A percentile compares a stretch with the other conserved stretches of the same genome.
phyloP scores from a whole-genome alignment of 2,329 filamentous ascomycete species.

The Chalaropsis ovoidea region DNA sequence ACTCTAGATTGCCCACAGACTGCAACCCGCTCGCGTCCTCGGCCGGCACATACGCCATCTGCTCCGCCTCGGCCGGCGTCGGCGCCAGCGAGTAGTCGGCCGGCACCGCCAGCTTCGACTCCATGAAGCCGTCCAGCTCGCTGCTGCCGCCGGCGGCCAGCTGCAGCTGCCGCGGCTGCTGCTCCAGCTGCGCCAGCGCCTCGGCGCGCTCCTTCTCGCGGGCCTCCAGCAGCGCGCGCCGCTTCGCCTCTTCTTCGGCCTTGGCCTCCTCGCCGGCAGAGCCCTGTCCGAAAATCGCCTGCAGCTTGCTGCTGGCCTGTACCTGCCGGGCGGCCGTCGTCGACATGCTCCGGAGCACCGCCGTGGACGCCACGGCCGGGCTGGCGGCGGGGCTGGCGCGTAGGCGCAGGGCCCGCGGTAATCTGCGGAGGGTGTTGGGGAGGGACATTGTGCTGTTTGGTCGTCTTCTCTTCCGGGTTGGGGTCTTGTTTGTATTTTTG shows the following conservation, averaged over 20 bases:
- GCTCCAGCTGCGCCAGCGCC: slow-evolving; percentile 14
- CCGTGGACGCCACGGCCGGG: slow-evolving; percentile 8
- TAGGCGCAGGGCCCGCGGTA: slow-evolving; percentile 35
- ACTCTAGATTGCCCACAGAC: slow-evolving; percentile 38
- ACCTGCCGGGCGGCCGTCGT: slow-evolving; percentile 15
- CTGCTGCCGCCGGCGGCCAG: not conserved
- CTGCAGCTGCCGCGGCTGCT: slow-evolving; percentile 29
- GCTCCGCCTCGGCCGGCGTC: slow-evolving; percentile 27
- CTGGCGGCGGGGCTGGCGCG: slow-evolving; percentile 30
- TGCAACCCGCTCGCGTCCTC: slow-evolving; percentile 38
- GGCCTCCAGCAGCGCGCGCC: slow-evolving; percentile 31
- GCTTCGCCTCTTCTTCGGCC: slow-evolving; percentile 27
- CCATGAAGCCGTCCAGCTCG: slow-evolving; percentile 24
- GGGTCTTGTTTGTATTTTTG: not conserved
- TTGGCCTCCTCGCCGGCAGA: slow-evolving; percentile 24
- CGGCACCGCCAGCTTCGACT: slow-evolving; percentile 26
- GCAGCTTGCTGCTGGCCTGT: not conserved
- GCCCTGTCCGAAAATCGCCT: slow-evolving; percentile 28
- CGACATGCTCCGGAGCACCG: slow-evolving; percentile 1
- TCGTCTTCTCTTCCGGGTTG: not conserved
- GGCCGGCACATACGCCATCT: slow-evolving; percentile 41
- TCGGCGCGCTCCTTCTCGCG: slow-evolving; percentile 35
- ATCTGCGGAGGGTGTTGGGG: slow-evolving; percentile 34
- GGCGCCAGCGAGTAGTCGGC: slow-evolving; percentile 25
- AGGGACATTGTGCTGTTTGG: slow-evolving; percentile 13